Conservation (phyloP, 495 filamentous ascomycete species). For the Cercophora samala region DNA sequence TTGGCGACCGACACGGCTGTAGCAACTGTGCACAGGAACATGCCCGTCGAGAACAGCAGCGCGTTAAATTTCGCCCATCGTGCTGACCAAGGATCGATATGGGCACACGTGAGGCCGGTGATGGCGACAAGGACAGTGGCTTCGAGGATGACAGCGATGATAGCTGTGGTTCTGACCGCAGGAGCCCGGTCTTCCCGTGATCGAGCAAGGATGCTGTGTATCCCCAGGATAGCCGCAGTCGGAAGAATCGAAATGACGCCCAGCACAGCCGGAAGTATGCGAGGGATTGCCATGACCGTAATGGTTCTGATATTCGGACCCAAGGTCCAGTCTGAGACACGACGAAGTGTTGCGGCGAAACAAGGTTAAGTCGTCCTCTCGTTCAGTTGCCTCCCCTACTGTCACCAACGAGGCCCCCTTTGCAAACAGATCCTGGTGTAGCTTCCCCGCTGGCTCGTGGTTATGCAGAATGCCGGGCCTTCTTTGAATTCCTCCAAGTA, state of each 20-base stretch:
- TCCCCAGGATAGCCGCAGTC: conserved; percentile 39
- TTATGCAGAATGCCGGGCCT: not conserved
- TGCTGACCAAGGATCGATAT: conserved; percentile 24
- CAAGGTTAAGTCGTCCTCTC: conserved; percentile 7
- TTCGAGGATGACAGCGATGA: conserved; percentile 38
- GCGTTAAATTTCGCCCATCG: conserved; percentile 25
- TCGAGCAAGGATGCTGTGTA: conserved; percentile 41
- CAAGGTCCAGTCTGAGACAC: conserved; percentile 3
- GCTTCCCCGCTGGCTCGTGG: not conserved
- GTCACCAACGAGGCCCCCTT: not conserved
- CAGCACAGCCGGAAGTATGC: conserved; percentile 34
- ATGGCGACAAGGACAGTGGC: conserved; percentile 33
- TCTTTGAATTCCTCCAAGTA: not conserved
- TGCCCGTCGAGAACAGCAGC: conserved; percentile 36
- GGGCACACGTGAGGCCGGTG: conserved; percentile 24
- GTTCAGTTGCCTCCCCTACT: not conserved
- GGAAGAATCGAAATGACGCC: conserved; percentile 39
- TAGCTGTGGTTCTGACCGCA: conserved; percentile 33
- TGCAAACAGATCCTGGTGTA: not conserved
- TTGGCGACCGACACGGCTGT: conserved; percentile 39
- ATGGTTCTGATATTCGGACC: conserved; percentile 8
- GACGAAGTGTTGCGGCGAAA: conserved; percentile 2
- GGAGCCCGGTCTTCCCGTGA: conserved; percentile 32
- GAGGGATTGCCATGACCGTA: conserved; percentile 35
- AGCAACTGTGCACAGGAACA: conserved; percentile 39